Evolutionary conservation across 208 protist genomes (phyloP), one percentile per base, ranked within the genome.

Genomic region (Tritrichomonas musculus): DNA sequence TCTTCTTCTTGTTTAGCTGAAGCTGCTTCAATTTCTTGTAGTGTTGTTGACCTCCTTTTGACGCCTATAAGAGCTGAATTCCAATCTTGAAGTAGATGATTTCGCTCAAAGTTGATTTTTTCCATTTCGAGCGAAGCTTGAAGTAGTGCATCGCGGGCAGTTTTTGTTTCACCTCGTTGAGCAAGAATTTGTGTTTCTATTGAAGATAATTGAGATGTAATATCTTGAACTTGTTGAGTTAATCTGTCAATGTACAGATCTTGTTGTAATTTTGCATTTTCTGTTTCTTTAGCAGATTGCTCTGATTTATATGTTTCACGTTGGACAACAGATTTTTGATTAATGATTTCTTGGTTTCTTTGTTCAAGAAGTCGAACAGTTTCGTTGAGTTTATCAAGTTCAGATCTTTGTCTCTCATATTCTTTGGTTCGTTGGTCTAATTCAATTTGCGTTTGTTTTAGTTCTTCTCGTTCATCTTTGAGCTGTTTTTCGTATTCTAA

Each of bases 51-150:
- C 0, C 77, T 0, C 14, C 47, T 53, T 39, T 88, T 88, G 1
- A 88, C 77, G 36, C 47, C 41, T 14, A 88, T 47, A 22, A 88
- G n/a, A 8, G 77, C 33, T 0, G 77, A 88, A 39, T 88, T 88
- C 77, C 77, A 88, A 44, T 88, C 77, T 50, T 88, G 77, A 20
- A 88, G 33, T 5, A 88, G 30, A 49, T 88, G 77, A 49, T 88
- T 88, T 57, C 77, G 25, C n/a, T 88, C 77, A 20, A 88, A 88
- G 39, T 44, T 88, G 20, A 88, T 88, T 20, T 88, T 88, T 57
- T 88, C 77, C 77, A 88, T 88, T 57, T 88, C 77, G 20, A 88
- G 27, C 0, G 77, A 88, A 57, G 77, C 77, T 88, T 88, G 77
- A 88, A 88, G 77, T n/a, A 88, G 44, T 13, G 77, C 77, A 88